Conservation (phyloP, 2,329 filamentous ascomycete genomes). For the Davidsoniella eucalypti region DNA sequence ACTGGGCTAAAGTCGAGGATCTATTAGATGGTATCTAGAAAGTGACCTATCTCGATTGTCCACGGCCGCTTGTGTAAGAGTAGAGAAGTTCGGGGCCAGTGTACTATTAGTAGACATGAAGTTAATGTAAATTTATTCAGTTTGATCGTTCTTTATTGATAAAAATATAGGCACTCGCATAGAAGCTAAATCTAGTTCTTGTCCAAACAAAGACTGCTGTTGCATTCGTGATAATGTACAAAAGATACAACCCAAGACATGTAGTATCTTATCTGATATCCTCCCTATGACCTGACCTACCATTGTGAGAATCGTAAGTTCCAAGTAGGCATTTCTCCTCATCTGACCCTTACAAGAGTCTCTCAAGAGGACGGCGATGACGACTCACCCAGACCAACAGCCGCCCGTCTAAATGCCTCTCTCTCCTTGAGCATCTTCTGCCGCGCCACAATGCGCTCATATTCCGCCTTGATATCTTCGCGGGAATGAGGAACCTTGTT, state of each 20-base stretch:
- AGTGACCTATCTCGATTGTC: conserved; percentile 15
- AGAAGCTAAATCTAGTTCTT: too few species aligned
- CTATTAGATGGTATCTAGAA: conserved; percentile 15
- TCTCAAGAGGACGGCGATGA: conserved; percentile 10
- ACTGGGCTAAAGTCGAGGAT: conserved; percentile 30
- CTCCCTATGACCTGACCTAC: neutral
- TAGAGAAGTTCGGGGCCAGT: neutral
- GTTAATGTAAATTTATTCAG: too few species aligned
- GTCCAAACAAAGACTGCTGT: too few species aligned
- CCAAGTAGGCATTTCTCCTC: neutral
- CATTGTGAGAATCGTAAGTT: too few species aligned
- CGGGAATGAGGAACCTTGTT: conserved; percentile 60
- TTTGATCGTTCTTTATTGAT: too few species aligned
- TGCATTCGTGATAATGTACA: too few species aligned
- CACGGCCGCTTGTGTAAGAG: neutral
- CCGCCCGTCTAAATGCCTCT: conserved; percentile 21
- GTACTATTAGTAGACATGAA: too few species aligned
- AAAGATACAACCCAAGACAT: too few species aligned
- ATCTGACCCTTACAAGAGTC: too few species aligned
- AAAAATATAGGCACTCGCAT: too few species aligned
- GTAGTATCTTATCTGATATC: neutral
- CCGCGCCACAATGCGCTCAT: conserved; percentile 49
- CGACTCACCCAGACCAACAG: conserved; percentile 14
- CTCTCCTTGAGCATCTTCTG: conserved; percentile 59
- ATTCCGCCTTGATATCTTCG: conserved; percentile 70